Evolutionary conservation across 805 yeast genomes (phyloP).

Genomic region (Kluyveromyces dobzhanskii): DNA sequence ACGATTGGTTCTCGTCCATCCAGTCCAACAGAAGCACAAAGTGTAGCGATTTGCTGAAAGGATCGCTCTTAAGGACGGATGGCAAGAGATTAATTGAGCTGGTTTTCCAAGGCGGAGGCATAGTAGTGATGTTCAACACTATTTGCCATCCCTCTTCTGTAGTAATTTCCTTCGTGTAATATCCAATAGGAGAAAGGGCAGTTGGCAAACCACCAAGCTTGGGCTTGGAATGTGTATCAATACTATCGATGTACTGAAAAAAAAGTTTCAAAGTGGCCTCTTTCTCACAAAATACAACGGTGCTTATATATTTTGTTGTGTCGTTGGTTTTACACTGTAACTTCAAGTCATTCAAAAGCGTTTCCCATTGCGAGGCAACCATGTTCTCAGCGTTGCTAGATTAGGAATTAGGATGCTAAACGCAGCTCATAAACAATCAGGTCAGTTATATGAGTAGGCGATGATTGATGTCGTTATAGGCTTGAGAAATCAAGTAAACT

Average conservation of each 20-base stretch:
- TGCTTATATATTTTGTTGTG: not conserved
- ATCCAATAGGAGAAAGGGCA: constrained; percentile 1
- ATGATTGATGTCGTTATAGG: no score
- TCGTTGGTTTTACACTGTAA: not conserved
- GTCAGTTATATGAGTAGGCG: no score
- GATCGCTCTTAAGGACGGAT: not conserved
- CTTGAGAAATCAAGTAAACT: no score
- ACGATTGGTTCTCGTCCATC: constrained; percentile 13
- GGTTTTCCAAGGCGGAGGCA: not conserved
- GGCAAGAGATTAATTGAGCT: not conserved
- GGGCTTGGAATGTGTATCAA: not conserved
- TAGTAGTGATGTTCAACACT: not conserved
- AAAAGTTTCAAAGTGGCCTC: not conserved
- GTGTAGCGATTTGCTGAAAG: no score
- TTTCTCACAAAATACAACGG: not conserved
- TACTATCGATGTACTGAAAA: not conserved
- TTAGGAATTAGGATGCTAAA: no score
- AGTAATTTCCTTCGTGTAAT: constrained; percentile 2
- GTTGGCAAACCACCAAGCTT: not conserved
- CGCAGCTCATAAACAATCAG: no score
- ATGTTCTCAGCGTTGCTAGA: no score
- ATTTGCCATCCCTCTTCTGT: constrained; percentile 3
- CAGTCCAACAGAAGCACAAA: constrained; percentile 17
- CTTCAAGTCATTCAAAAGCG: not conserved
- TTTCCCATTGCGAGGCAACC: no score